These are phyloP conservation scores for Kockovaella imperatae DNA, from an alignment of 768 basidiomycete genomes.

Conservation along the genomic window DNA sequence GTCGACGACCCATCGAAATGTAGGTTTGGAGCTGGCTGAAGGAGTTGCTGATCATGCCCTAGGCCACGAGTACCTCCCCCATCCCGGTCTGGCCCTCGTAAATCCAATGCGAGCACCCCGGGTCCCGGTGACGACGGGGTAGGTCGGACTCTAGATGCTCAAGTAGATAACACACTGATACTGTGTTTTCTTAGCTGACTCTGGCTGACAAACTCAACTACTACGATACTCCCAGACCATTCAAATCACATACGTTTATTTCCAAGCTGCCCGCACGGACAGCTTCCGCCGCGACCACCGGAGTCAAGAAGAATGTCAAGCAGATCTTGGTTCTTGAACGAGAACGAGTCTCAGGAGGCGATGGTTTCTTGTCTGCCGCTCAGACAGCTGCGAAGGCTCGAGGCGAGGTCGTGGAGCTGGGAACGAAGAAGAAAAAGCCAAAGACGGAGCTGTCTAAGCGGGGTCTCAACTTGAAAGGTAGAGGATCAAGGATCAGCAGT, in stretches of 20 bases:
- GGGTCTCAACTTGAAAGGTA: slow-evolving; percentile 4
- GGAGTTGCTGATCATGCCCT: too few relatives aligned
- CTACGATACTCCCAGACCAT: slow-evolving; percentile 26
- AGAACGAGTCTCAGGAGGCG: slow-evolving; percentile 28
- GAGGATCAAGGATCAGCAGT: neutral
- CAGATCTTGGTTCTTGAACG: slow-evolving; percentile 38
- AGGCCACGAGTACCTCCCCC: slow-evolving; percentile 2
- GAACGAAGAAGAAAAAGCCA: slow-evolving; percentile 32
- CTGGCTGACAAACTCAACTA: slow-evolving; percentile 27
- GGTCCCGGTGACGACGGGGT: slow-evolving; percentile 11
- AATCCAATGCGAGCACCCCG: slow-evolving; percentile 22
- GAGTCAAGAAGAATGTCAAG: slow-evolving; percentile 36
- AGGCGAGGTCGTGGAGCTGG: slow-evolving; percentile 27
- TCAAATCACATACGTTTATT: slow-evolving; percentile 24
- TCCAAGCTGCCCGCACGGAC: slow-evolving; percentile 23
- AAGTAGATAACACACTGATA: neutral
- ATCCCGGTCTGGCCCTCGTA: slow-evolving; percentile 11
- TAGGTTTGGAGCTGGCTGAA: too few relatives aligned
- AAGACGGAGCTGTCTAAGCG: slow-evolving; percentile 2
- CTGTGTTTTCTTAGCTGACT: slow-evolving; percentile 8
- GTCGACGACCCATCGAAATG: too few relatives aligned
- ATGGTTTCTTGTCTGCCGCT: slow-evolving; percentile 29
- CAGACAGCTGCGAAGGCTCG: slow-evolving; percentile 24
- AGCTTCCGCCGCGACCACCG: slow-evolving; percentile 12
- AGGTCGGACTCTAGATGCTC: neutral